phyloP scores from a whole-genome alignment of 495 filamentous ascomycete species.

The Penicillium pulvis region DNA sequence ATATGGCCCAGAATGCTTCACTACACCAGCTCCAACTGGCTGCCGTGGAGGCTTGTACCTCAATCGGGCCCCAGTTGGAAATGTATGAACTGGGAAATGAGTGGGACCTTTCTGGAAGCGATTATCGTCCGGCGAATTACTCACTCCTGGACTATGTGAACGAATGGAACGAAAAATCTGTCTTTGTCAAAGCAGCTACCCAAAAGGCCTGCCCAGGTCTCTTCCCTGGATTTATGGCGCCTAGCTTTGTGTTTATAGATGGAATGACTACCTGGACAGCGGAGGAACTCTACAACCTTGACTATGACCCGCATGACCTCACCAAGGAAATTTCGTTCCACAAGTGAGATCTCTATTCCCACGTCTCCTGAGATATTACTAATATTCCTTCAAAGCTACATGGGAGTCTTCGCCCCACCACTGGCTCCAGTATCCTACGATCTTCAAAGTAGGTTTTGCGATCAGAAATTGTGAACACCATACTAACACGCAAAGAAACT shows the following conservation, averaged over 20 bases:
- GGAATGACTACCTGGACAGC: conserved; percentile 11
- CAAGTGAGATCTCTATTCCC: conserved; percentile 4
- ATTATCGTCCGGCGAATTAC: conserved; percentile 18
- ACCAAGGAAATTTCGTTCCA: conserved; percentile 21
- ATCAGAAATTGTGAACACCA: background rate
- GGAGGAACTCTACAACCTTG: conserved; percentile 17
- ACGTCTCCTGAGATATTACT: background rate
- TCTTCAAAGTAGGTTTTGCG: conserved; percentile 14
- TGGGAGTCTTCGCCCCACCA: conserved; percentile 12
- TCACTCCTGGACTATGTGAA: conserved; percentile 16
- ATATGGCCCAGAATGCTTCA: conserved; percentile 20
- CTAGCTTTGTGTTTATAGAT: conserved; percentile 15
- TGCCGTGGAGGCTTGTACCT: conserved; percentile 12
- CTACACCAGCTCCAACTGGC: conserved; percentile 10
- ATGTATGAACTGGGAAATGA: conserved; percentile 25
- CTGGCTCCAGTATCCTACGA: conserved; percentile 4
- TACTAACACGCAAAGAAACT: conserved; percentile 1
- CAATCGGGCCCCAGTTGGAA: conserved; percentile 14
- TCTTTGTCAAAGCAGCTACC: conserved; percentile 5
- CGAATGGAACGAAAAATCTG: conserved; percentile 24
- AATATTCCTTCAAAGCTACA: conserved; percentile 10
- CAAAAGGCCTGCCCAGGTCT: conserved; percentile 19
- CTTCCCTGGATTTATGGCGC: conserved; percentile 20
- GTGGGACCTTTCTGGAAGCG: conserved; percentile 10
- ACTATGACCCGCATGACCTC: conserved; percentile 19